A percentile compares a stretch with the other conserved stretches of the same genome.
Evolutionary conservation across 352 stramenopile species (phyloP).

Genomic region (Thalassiosira delicatula): DNA sequence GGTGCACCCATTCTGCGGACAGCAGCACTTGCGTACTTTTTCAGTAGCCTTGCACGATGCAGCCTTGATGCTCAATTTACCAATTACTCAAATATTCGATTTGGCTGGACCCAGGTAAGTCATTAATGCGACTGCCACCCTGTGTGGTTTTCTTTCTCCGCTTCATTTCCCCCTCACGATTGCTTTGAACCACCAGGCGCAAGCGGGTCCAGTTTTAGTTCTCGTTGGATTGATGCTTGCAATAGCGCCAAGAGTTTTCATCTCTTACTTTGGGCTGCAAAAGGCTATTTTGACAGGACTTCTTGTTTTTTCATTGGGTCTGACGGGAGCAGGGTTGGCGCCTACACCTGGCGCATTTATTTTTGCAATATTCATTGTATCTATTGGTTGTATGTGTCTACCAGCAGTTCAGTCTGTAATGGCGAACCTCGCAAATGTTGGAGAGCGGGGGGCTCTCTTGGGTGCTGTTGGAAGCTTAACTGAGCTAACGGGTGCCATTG

Average conservation of each 20-base stretch:
- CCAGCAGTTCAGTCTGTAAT: constrained; percentile 43
- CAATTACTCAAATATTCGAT: constrained; percentile 49
- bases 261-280: no score
- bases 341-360: constrained; percentile 34
- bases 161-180: no score
- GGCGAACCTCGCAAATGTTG: constrained; percentile 27
- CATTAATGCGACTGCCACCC: not conserved
- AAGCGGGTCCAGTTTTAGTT: no score
- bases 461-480: constrained; percentile 49
- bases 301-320: no score
- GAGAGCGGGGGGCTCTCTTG: constrained; percentile 42
- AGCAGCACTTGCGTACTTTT: constrained; percentile 38
- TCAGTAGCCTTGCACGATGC: constrained; percentile 34
- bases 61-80: constrained; percentile 56
- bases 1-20: constrained; percentile 41
- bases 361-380: constrained; percentile 35
- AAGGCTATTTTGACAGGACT: no score
- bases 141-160: no score
- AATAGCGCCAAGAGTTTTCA: no score
- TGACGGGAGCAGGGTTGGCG: constrained; percentile 31
- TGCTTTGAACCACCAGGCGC: no score
- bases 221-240: no score
- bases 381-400: constrained; percentile 39
- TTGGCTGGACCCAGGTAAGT: constrained; percentile 50
- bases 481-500: constrained; percentile 47